phyloP scores from a whole-genome alignment of 805 yeast species.

The Candida mattraensis region DNA sequence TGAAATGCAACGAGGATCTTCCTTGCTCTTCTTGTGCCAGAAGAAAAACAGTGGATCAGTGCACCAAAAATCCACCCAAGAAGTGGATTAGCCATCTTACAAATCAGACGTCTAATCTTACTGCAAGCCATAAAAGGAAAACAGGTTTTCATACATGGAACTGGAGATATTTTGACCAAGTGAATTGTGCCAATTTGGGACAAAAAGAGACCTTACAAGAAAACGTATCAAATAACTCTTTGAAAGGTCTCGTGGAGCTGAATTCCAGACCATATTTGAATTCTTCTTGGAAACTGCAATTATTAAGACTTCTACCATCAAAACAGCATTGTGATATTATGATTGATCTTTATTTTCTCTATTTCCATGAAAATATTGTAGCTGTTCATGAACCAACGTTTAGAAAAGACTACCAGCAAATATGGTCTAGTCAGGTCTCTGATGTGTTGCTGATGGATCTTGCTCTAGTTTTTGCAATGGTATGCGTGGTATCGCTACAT shows the following conservation, averaged over 20 bases:
- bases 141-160: slow-evolving; percentile 5
- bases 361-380: slow-evolving; percentile 4
- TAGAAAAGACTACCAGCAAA: slow-evolving; percentile 1
- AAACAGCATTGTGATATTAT: slow-evolving; percentile 11
- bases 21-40: slow-evolving; percentile 14
- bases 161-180: slow-evolving; percentile 3
- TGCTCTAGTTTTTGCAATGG: slow-evolving; percentile 11
- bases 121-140: not conserved
- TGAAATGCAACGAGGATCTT: slow-evolving; percentile 14
- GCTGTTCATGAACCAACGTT: slow-evolving; percentile 15
- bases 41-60: slow-evolving; percentile 15
- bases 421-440: slow-evolving; percentile 8
- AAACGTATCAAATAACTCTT: slow-evolving; percentile 2
- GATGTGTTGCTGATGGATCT: slow-evolving; percentile 9
- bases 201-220: slow-evolving; percentile 2
- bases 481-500: slow-evolving; percentile 8
- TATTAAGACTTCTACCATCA: slow-evolving; percentile 12
- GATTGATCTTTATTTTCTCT: slow-evolving; percentile 9
- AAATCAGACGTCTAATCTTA: not conserved
- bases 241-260: not conserved
- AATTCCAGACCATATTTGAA: not conserved
- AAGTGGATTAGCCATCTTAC: slow-evolving; percentile 12
- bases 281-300: slow-evolving; percentile 9
- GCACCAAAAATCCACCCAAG: slow-evolving; percentile 32
- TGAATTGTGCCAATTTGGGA: not conserved